Percentiles rank a stretch among this genome's conserved stretches.
These are phyloP conservation scores for Gaertneriomyces sp. DNA, from an alignment of 192 early-diverging fungal species.

Conservation along the genomic window DNA sequence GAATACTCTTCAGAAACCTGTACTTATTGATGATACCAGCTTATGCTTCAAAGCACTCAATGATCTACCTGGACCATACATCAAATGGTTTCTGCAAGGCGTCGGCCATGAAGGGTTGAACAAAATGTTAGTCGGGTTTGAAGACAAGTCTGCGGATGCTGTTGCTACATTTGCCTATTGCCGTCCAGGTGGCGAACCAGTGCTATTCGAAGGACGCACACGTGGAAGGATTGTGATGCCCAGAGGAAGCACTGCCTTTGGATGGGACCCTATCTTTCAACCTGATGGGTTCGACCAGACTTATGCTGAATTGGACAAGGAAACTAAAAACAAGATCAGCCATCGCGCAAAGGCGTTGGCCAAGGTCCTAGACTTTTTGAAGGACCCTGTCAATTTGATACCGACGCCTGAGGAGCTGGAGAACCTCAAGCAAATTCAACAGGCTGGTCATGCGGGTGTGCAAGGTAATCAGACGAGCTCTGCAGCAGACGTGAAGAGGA, in stretches of 20 bases:
- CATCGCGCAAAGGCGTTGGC: slow-evolving; percentile 75
- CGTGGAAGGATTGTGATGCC: slow-evolving; percentile 80
- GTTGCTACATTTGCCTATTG: slow-evolving; percentile 90
- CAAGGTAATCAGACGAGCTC: too few species aligned
- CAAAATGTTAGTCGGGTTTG: slow-evolving; percentile 80
- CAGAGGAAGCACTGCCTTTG: slow-evolving; percentile 79
- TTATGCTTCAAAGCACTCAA: slow-evolving; percentile 93
- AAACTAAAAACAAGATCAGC: slow-evolving; percentile 84
- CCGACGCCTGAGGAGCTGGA: too few species aligned
- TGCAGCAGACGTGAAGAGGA: too few species aligned
- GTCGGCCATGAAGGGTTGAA: slow-evolving; percentile 79
- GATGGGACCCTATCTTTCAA: slow-evolving; percentile 96
- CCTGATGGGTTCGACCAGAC: slow-evolving; percentile 63
- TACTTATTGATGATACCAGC: slow-evolving; percentile 89
- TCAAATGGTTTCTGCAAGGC: slow-evolving; percentile 92
- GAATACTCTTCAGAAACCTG: slow-evolving; percentile 27
- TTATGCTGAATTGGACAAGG: slow-evolving; percentile 86
- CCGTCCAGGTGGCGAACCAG: slow-evolving; percentile 67
- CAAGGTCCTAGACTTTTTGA: slow-evolving; percentile 59
- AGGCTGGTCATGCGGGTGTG: too few species aligned
- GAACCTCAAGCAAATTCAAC: too few species aligned
- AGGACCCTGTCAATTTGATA: neutral
- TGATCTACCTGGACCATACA: slow-evolving; percentile 84
- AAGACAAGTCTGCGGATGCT: slow-evolving; percentile 79
- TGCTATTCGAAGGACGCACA: slow-evolving; percentile 78